Conservation (phyloP, 768 basidiomycete species). For the Austroboletus eburneus region DNA sequence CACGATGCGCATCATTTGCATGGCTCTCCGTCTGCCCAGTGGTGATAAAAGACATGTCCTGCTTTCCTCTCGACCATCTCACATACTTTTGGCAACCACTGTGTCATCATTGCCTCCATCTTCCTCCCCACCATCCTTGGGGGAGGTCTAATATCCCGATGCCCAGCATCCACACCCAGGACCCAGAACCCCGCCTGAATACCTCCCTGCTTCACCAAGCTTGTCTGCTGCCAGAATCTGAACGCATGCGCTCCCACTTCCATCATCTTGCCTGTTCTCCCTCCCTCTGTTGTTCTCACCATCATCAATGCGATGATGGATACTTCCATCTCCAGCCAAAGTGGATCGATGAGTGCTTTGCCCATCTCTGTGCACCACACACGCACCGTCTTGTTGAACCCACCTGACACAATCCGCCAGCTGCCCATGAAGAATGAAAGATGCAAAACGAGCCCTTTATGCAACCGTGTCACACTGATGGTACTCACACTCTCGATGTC, state of each 20-base stretch:
- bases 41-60: too few relatives aligned
- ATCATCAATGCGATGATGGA: conserved; percentile 23
- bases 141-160: too few relatives aligned
- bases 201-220: too few relatives aligned
- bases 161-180: too few relatives aligned
- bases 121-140: too few relatives aligned
- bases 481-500: conserved; percentile 27
- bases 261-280: not conserved
- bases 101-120: too few relatives aligned
- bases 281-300: not conserved
- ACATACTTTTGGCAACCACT: too few relatives aligned
- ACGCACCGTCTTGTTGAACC: conserved; percentile 27
- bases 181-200: too few relatives aligned
- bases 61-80: too few relatives aligned
- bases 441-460: conserved; percentile 26
- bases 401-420: conserved; percentile 26
- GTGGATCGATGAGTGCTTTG: conserved; percentile 13
- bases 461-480: conserved; percentile 20
- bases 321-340: conserved; percentile 18
- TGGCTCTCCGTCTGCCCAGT: too few relatives aligned
- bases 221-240: conserved; percentile 24
- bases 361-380: conserved; percentile 28
- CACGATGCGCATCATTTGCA: too few relatives aligned
- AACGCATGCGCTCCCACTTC: not conserved
- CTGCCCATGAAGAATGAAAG: conserved; percentile 29